Evolutionary conservation across 2,329 filamentous ascomycete genomes (phyloP), one percentile per base, ranked within the genome.

Genomic region (Epichloe sibirici): DNA sequence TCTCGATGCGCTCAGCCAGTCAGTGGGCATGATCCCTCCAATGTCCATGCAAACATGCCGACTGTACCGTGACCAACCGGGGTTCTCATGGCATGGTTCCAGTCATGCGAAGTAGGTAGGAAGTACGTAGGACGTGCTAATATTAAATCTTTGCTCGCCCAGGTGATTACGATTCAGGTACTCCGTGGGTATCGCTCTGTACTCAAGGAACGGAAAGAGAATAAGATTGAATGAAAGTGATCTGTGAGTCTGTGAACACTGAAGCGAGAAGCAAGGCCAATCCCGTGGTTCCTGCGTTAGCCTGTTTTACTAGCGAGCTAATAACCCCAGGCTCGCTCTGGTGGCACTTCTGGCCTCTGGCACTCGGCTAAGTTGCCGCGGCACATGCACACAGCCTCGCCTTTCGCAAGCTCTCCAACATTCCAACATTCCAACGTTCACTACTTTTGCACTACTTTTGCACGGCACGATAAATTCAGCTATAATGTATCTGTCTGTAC

Each of bases 271-370:
- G 52, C 55, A 61, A 59, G 54, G 58, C 53, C 57, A 55, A 56
- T 57, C 53, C 57, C 57, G 57, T 51, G 45, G 62, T 63, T 60
- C 62, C 62, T 64, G 61, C 62, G 63, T 64, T 63, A 63, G 62
- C 53, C 58, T 51, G 58, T 60, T 58, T 51, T 39, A 11, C 34
- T 31, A 45, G 45, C 25, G 48, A 40, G 37, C 45, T 46, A 48
- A 17, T 17, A 37, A n/a, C 38, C 45, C 52, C 44, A 9, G 45
- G 21, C 57, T 56, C 58, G 54, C 53, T 58, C 51, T 55, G 57
- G 56, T 58, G 58, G 61, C 57, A 51, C 56, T 56, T 56, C 17
- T 17, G 17, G 17, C 17, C 17, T 17, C 17, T 56, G 51, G 54
- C 52, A 54, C 56, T 57, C 54, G 51, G 52, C 48, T 56, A 53